These are phyloP conservation scores for Yamadazyma taylorii DNA, from an alignment of 1,139 yeast genomes.

Conservation along the genomic window DNA sequence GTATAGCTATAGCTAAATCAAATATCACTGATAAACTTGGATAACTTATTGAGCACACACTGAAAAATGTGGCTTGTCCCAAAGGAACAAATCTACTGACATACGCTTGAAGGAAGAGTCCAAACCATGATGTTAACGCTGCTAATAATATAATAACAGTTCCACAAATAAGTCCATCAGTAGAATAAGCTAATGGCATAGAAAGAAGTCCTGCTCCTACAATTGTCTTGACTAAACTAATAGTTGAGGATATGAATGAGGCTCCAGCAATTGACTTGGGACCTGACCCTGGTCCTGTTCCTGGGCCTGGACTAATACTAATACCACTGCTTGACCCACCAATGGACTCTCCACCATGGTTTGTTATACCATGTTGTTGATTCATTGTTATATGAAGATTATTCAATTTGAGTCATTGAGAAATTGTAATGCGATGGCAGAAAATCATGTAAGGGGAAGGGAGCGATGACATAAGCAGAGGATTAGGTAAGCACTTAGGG, in stretches of 20 bases:
- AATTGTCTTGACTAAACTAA: constrained; percentile 69
- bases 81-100: constrained; percentile 67
- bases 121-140: constrained; percentile 76
- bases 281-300: background rate
- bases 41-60: constrained; percentile 78
- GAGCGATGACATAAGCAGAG: background rate
- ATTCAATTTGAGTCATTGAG: no score
- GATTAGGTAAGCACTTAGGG: background rate
- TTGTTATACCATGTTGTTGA: no score
- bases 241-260: constrained; percentile 48
- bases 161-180: constrained; percentile 83
- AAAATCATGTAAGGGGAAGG: background rate
- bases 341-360: no score
- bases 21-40: constrained; percentile 81
- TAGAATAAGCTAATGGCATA: constrained; percentile 82
- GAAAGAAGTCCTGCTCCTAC: constrained; percentile 93
- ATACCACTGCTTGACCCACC: no score
- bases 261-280: constrained; percentile 19
- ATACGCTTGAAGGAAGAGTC: constrained; percentile 76
- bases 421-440: no score
- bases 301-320: no score
- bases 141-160: constrained; percentile 63
- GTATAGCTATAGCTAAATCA: constrained; percentile 84
- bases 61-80: constrained; percentile 84
- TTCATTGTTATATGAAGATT: no score